phyloP scores from a whole-genome alignment of 2,329 filamentous ascomycete species.

The Colletotrichum karsti region DNA sequence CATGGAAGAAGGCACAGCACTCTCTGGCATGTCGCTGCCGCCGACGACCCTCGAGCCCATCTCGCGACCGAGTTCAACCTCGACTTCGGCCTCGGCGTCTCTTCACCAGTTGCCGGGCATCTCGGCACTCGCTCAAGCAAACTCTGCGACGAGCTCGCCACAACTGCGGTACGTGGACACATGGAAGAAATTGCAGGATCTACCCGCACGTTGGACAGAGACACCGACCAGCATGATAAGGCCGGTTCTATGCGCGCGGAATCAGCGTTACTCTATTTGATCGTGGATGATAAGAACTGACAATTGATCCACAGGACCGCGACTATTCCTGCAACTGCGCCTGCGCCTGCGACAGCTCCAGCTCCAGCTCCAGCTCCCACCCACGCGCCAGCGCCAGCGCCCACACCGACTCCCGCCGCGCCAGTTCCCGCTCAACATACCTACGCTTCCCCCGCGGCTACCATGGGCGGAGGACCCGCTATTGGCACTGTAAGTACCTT shows the following conservation, averaged over 20 bases:
- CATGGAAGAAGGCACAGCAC: constrained; percentile 54
- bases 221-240: too few relatives aligned
- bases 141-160: constrained; percentile 48
- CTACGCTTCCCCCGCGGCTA: constrained; percentile 14
- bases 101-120: constrained; percentile 56
- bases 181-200: not conserved
- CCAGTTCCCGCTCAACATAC: constrained; percentile 2
- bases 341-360: constrained; percentile 13
- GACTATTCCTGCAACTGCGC: constrained; percentile 16
- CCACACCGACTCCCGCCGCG: constrained; percentile 9
- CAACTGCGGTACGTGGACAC: constrained; percentile 55
- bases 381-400: not conserved
- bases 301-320: constrained; percentile 18
- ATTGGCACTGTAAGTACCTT: constrained; percentile 13
- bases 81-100: constrained; percentile 46
- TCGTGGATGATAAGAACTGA: constrained; percentile 9
- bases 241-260: not conserved
- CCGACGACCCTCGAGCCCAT: constrained; percentile 49
- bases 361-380: constrained; percentile 13
- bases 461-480: constrained; percentile 13
- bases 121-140: constrained; percentile 52
- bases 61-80: constrained; percentile 58
- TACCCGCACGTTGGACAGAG: too few relatives aligned
- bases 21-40: constrained; percentile 28
- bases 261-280: too few relatives aligned